Base-by-base conservation (phyloP, 306 rosid genomes). In the Cucumis hystrix region DNA sequence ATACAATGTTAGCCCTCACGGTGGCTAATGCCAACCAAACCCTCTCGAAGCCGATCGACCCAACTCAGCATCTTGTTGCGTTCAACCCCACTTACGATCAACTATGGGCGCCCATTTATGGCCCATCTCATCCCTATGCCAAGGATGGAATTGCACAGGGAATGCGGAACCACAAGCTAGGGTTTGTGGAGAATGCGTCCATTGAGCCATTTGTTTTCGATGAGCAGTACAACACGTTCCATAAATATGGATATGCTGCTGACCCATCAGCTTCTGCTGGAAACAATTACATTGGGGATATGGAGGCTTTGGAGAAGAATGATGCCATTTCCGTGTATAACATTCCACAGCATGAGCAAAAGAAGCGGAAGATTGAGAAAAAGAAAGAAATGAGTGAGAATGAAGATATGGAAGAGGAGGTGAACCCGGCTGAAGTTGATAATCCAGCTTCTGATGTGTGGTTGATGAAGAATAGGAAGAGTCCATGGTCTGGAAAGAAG, bases 401-500 rank as follows among this genome's bases (percentile, higher is more conserved):
- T 3, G 85, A 51, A 3, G 87, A 43, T 23, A 81, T n/a, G 10
- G 80, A 41, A 3, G 81, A 13, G 0, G 83, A 58, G 1, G 77
- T 67, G 3, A 86, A 82, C 20, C 39, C 11, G 4, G 66, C 6
- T 0, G 97, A 92, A 87, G 80, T 85, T 30, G 89, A 88, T 14
- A 91, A 92, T 75, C 99, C 98, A 2, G 89, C 99, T 2, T 83
- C 81, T 18, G 96, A 96, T 5, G 65, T 78, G 43, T 92, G 99
- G 98, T 80, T 96, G 82, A 52, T 83, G 91, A 92, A 88, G 89
- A 96, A 96, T 41, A 86, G 87, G 88, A 88, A 88, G 93, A 92
- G 96, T 52, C 99, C 99, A 1, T 92, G 99, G 98, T 86, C 97
- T 0, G 97, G 99, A 33, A 96, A 91, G 92, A 96, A 90, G 86